These are phyloP conservation scores for Xylaria arbuscula DNA, from an alignment of 2,329 filamentous ascomycete genomes.

Conservation along the genomic window DNA sequence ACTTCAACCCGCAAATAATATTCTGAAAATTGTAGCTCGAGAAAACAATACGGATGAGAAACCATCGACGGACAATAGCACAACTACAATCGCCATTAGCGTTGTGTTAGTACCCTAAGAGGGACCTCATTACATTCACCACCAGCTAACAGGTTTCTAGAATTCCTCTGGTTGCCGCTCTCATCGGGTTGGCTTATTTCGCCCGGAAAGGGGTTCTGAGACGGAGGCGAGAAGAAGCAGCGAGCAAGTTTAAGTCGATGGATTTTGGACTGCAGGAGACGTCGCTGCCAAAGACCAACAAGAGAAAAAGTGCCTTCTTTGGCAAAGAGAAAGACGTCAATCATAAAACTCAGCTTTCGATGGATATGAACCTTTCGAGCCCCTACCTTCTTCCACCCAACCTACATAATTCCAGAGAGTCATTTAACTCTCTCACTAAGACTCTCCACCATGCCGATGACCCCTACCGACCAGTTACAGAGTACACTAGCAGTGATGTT, in stretches of 20 bases:
- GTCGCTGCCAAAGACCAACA: slow-evolving; percentile 53
- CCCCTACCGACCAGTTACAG: slow-evolving; percentile 77
- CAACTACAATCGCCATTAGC: slow-evolving; percentile 75
- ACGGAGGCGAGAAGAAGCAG: slow-evolving; percentile 79
- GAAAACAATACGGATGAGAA: slow-evolving; percentile 67
- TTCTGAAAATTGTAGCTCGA: slow-evolving; percentile 39
- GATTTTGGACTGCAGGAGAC: slow-evolving; percentile 86
- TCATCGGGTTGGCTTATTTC: slow-evolving; percentile 77
- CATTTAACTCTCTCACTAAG: slow-evolving; percentile 84
- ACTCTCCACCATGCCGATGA: slow-evolving; percentile 81
- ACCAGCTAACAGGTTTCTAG: slow-evolving; percentile 59
- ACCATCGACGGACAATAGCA: slow-evolving; percentile 62
- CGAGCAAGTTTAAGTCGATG: slow-evolving; percentile 88
- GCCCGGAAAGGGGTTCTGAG: slow-evolving; percentile 82
- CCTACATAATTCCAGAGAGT: slow-evolving; percentile 82
- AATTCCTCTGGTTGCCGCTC: slow-evolving; percentile 76
- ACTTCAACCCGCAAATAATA: slow-evolving; percentile 29
- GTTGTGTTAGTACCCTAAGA: slow-evolving; percentile 70
- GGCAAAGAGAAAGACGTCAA: slow-evolving; percentile 67
- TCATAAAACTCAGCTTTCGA: slow-evolving; percentile 68
- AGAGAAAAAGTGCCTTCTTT: slow-evolving; percentile 59
- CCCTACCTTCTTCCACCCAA: slow-evolving; percentile 94
- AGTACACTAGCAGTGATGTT: slow-evolving; percentile 68
- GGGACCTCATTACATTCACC: not conserved
- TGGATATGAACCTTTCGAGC: slow-evolving; percentile 80